Evolutionary conservation across 2,329 filamentous ascomycete species (phyloP).

Genomic region (Lasiodiplodia hormozganensis): DNA sequence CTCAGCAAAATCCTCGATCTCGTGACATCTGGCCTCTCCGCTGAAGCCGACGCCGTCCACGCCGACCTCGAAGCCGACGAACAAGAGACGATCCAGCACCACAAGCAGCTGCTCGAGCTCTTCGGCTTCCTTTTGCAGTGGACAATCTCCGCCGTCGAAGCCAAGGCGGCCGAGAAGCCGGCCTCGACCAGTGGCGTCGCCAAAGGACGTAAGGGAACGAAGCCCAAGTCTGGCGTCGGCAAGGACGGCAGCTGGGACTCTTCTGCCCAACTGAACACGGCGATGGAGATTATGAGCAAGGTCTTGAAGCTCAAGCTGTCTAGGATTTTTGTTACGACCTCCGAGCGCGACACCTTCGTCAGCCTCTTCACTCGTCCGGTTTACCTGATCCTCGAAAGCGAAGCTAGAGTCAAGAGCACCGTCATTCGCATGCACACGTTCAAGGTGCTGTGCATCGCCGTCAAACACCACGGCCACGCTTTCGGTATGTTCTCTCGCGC

Average conservation of each 20-base stretch:
- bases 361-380: conserved; percentile 89
- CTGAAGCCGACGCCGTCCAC: conserved; percentile 85
- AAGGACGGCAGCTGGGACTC: conserved; percentile 90
- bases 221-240: conserved; percentile 64
- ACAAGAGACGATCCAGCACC: conserved; percentile 82
- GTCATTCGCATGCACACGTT: conserved; percentile 95
- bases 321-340: conserved; percentile 94
- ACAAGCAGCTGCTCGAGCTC: conserved; percentile 91
- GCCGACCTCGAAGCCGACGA: conserved; percentile 91
- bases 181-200: conserved; percentile 74
- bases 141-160: conserved; percentile 93
- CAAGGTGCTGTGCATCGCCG: conserved; percentile 93
- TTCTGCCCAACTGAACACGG: conserved; percentile 82
- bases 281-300: conserved; percentile 94
- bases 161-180: conserved; percentile 89
- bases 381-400: conserved; percentile 92
- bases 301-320: conserved; percentile 90
- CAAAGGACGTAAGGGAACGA: conserved; percentile 76
- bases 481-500: conserved; percentile 69
- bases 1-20: conserved; percentile 94
- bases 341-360: conserved; percentile 94
- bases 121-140: conserved; percentile 95
- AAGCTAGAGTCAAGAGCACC: conserved; percentile 87
- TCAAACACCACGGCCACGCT: conserved; percentile 97
- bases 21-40: conserved; percentile 81